These are phyloP conservation scores for Venturia carpophila DNA, from an alignment of 2,329 filamentous ascomycete species.

Conservation along the genomic window DNA sequence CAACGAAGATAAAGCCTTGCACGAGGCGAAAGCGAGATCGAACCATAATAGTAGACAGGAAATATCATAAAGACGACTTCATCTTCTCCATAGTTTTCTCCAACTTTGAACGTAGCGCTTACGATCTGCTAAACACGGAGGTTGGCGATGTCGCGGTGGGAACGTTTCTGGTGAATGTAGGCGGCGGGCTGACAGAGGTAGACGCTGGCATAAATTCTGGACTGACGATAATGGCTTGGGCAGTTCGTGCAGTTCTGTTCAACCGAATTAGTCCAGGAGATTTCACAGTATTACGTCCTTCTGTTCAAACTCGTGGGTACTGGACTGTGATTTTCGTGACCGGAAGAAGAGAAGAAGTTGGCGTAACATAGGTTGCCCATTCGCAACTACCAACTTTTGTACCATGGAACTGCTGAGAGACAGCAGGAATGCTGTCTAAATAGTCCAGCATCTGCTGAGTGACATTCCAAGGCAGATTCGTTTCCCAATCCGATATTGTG, in stretches of 20 bases:
- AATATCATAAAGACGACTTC: no score
- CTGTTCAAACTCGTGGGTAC: background rate
- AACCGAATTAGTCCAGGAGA: background rate
- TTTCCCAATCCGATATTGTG: background rate
- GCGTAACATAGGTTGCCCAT: background rate
- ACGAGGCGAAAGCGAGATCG: no score
- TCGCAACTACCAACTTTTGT: background rate
- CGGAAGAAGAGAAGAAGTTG: background rate
- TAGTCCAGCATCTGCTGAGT: slow-evolving; percentile 2
- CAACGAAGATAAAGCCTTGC: no score
- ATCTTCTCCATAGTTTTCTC: no score
- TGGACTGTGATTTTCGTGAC: background rate
- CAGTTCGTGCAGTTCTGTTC: background rate
- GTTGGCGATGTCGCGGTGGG: background rate
- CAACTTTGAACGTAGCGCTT: no score
- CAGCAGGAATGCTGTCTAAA: background rate
- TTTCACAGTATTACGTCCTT: background rate
- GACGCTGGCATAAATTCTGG: background rate
- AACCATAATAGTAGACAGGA: no score
- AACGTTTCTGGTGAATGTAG: background rate
- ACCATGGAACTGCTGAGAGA: slow-evolving; percentile 1
- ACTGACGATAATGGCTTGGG: background rate
- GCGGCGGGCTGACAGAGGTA: background rate
- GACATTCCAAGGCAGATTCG: background rate
- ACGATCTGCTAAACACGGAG: no score